Evolutionary conservation across 768 basidiomycete species (phyloP).

Genomic region (Calocybe gangraenosa): DNA sequence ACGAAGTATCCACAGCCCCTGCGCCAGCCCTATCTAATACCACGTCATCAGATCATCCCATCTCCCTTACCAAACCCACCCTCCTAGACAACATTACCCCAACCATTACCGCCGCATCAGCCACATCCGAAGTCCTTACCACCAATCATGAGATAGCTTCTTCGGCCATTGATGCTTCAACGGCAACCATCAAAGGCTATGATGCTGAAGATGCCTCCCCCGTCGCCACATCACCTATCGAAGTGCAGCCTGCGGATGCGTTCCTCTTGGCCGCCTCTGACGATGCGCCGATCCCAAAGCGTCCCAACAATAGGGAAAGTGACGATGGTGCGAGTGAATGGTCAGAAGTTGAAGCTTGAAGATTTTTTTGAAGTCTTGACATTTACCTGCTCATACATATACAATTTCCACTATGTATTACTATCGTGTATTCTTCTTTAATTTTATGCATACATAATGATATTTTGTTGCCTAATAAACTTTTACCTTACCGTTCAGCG

Average conservation of each 20-base stretch:
- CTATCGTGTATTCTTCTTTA: too few species aligned
- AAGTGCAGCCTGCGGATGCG: conserved; percentile 16
- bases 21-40: neutral
- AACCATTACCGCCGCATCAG: too few species aligned
- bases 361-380: neutral
- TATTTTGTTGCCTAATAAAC: too few species aligned
- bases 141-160: too few species aligned
- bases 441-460: too few species aligned
- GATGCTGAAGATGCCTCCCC: neutral
- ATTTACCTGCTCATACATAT: too few species aligned
- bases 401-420: too few species aligned
- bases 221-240: neutral
- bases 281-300: conserved; percentile 2
- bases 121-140: too few species aligned
- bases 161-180: conserved; percentile 13
- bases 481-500: too few species aligned
- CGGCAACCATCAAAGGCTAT: conserved; percentile 18
- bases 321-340: conserved; percentile 34
- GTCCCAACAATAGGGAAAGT: conserved; percentile 11
- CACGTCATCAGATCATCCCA: neutral
- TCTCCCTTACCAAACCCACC: too few species aligned
- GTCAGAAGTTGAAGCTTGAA: conserved; percentile 37
- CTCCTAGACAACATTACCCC: too few species aligned
- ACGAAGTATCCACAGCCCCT: neutral
- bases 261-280: conserved; percentile 23